Percentiles rank a stretch among this genome's conserved stretches.
Conservation (phyloP, 345 rosid genomes). For the Linum trigynum region DNA sequence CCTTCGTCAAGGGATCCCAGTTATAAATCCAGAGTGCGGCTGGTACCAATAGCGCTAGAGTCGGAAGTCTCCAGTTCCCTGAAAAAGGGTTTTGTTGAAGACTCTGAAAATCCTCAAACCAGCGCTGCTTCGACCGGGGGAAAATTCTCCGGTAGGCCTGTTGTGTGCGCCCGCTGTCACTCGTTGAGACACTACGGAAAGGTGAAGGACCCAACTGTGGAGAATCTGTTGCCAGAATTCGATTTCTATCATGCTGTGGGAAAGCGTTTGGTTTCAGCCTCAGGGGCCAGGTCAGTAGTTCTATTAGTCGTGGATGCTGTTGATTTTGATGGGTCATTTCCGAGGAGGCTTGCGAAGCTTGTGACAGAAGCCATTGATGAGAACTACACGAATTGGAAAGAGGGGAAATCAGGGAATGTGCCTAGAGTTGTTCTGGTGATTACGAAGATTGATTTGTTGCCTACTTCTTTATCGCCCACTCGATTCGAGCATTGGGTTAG, state of each 20-base stretch:
- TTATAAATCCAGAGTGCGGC: conserved; percentile 25
- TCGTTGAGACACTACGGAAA: conserved; percentile 78
- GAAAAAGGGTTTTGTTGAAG: conserved; percentile 45
- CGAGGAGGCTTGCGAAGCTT: conserved; percentile 61
- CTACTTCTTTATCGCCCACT: conserved; percentile 57
- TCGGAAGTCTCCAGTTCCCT: conserved; percentile 46
- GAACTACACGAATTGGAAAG: conserved; percentile 66
- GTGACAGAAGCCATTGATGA: conserved; percentile 63
- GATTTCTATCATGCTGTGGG: conserved; percentile 85
- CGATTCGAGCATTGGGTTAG: conserved; percentile 81
- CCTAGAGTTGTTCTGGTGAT: conserved; percentile 76
- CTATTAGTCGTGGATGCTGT: conserved; percentile 81
- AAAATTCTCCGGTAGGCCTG: conserved; percentile 25
- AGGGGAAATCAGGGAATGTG: conserved; percentile 69
- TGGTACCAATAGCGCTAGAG: conserved; percentile 46
- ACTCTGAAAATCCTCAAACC: conserved; percentile 19
- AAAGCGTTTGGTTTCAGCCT: conserved; percentile 46
- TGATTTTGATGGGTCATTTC: conserved; percentile 88
- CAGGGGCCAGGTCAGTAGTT: conserved; percentile 71
- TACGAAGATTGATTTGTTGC: conserved; percentile 81
- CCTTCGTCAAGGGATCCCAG: conserved; percentile 35
- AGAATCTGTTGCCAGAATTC: conserved; percentile 86
- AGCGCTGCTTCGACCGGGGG: conserved; percentile 1
- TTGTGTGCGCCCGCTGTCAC: conserved; percentile 88
- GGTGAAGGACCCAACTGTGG: conserved; percentile 72